phyloP scores from a whole-genome alignment of 2,329 filamentous ascomycete species.

The Ophiostoma sp. region DNA sequence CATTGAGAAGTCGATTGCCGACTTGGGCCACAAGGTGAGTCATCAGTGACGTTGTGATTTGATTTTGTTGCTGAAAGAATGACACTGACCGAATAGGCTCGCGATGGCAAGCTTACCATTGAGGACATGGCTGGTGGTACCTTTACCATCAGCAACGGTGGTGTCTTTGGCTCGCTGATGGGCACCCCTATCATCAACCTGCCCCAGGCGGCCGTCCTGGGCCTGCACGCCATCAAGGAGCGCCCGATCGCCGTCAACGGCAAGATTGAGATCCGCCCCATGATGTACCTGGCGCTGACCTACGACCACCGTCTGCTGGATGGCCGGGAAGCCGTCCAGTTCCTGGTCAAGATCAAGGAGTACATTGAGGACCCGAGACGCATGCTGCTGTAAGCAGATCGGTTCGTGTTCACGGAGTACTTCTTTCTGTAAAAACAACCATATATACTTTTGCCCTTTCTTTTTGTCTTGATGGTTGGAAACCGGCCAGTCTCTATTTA shows the following conservation, averaged over 20 bases:
- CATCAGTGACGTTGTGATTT: conserved; percentile 40
- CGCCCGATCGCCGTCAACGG: conserved; percentile 84
- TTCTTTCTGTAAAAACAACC: conserved; percentile 8
- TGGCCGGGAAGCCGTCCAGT: conserved; percentile 90
- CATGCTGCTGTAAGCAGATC: conserved; percentile 64
- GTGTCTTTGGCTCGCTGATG: conserved; percentile 95
- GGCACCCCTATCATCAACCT: conserved; percentile 98
- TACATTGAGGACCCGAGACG: conserved; percentile 91
- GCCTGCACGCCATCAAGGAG: conserved; percentile 95
- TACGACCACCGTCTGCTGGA: conserved; percentile 96
- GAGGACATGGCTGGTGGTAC: conserved; percentile 99
- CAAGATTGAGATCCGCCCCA: conserved; percentile 92
- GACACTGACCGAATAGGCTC: conserved; percentile 52
- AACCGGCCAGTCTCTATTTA: background rate
- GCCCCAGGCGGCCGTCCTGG: conserved; percentile 85
- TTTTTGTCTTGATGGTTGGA: background rate
- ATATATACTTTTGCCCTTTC: background rate
- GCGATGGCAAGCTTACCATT: conserved; percentile 93
- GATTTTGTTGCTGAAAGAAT: conserved; percentile 17
- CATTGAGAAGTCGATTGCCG: conserved; percentile 88
- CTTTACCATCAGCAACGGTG: conserved; percentile 96
- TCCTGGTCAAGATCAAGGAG: conserved; percentile 95
- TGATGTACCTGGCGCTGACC: conserved; percentile 98
- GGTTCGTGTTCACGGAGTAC: background rate
- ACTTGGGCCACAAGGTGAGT: conserved; percentile 77